A percentile compares a stretch with the other conserved stretches of the same genome.
phyloP scores from a whole-genome alignment of 2,329 filamentous ascomycete species.

The Cytospora mali region DNA sequence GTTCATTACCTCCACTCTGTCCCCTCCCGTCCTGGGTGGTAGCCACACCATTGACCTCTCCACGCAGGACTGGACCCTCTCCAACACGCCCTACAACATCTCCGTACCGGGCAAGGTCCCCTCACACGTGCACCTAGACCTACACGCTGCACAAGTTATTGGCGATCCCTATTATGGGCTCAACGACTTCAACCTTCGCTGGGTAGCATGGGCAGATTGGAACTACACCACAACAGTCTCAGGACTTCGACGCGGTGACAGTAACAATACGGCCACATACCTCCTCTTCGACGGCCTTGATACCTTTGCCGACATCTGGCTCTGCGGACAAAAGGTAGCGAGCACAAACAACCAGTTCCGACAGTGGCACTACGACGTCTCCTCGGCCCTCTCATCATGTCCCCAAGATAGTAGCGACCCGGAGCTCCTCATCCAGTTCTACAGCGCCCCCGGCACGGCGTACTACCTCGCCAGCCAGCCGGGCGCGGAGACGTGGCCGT shows the following conservation, averaged over 20 bases:
- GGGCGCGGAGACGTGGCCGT: constrained; percentile 54
- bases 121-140: constrained; percentile 62
- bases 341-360: constrained; percentile 65
- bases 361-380: constrained; percentile 62
- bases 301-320: constrained; percentile 58
- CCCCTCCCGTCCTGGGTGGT: not conserved
- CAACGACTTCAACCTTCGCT: constrained; percentile 62
- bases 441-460: constrained; percentile 55
- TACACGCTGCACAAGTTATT: constrained; percentile 56
- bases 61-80: constrained; percentile 47
- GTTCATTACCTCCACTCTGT: not conserved
- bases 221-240: constrained; percentile 57
- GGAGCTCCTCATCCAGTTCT: constrained; percentile 54
- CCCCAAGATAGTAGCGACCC: constrained; percentile 33
- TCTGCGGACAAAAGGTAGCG: constrained; percentile 58
- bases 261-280: constrained; percentile 46
- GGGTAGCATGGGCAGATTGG: constrained; percentile 62
- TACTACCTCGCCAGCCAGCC: constrained; percentile 53
- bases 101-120: constrained; percentile 58
- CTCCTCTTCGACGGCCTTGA: constrained; percentile 65
- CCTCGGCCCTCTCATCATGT: constrained; percentile 48
- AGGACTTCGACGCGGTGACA: constrained; percentile 35
- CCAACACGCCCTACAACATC: constrained; percentile 49
- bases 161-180: constrained; percentile 52
- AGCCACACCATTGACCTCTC: constrained; percentile 45